phyloP scores from a whole-genome alignment of 2,329 filamentous ascomycete genomes.

The Penicillium crustosum region DNA sequence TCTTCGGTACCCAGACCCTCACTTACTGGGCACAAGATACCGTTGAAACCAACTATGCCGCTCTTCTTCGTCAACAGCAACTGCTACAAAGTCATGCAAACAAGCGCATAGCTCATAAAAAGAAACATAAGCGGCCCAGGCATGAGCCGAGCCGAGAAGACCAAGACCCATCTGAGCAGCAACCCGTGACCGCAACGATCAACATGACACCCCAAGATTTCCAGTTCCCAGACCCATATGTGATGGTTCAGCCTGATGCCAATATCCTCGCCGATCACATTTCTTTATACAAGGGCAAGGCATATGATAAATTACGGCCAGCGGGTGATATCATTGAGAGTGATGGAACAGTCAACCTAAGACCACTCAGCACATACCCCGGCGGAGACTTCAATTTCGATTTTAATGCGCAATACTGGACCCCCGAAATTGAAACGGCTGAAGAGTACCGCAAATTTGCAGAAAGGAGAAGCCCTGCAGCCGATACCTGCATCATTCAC shows the following conservation, averaged over 20 bases:
- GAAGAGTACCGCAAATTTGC: not conserved
- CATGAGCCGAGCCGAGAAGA: not conserved
- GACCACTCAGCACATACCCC: conserved; percentile 1
- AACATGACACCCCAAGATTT: conserved; percentile 1
- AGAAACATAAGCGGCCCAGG: not conserved
- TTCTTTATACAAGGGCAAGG: conserved; percentile 1
- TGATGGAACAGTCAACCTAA: conserved; percentile 1
- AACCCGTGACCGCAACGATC: not conserved
- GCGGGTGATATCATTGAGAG: not conserved
- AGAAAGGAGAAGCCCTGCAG: not conserved
- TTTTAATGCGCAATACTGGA: conserved; percentile 5
- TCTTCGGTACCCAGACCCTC: conserved; percentile 1
- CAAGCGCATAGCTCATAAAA: not conserved
- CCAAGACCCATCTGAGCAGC: not conserved
- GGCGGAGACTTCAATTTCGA: not conserved
- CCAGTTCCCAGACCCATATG: not conserved
- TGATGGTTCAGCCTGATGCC: not conserved
- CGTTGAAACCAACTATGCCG: not conserved
- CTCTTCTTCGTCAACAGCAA: not conserved
- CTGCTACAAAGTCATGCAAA: not conserved
- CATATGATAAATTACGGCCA: not conserved
- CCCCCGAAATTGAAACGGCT: conserved; percentile 1
- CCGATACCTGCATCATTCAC: conserved; percentile 3
- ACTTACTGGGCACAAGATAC: not conserved
- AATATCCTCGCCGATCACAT: conserved; percentile 1